phyloP scores from a whole-genome alignment of 2,329 filamentous ascomycete species.

The Aspergillus felis region DNA sequence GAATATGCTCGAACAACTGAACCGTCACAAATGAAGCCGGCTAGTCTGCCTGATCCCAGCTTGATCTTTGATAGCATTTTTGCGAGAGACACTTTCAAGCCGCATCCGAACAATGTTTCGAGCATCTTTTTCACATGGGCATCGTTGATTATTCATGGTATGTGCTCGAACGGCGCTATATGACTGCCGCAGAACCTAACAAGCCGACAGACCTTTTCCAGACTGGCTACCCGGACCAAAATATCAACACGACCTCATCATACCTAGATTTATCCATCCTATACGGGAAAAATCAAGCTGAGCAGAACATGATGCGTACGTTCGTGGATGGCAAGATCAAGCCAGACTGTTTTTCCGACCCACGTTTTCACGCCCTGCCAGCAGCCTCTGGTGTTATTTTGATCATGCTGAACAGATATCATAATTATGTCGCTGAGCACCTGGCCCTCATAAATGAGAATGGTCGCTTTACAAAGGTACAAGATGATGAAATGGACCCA shows the following conservation, averaged over 20 bases:
- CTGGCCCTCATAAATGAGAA: slow-evolving; percentile 83
- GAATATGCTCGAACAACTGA: slow-evolving; percentile 63
- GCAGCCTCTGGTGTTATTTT: slow-evolving; percentile 68
- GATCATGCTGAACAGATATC: slow-evolving; percentile 72
- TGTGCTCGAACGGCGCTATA: slow-evolving; percentile 5
- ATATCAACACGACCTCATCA: slow-evolving; percentile 62
- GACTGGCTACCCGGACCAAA: slow-evolving; percentile 60
- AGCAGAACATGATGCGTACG: slow-evolving; percentile 52
- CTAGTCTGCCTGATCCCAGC: slow-evolving; percentile 63
- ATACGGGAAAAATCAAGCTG: slow-evolving; percentile 58
- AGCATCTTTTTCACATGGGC: slow-evolving; percentile 70
- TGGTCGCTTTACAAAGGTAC: slow-evolving; percentile 68
- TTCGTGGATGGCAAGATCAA: slow-evolving; percentile 70
- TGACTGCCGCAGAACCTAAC: not conserved
- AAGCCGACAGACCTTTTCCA: slow-evolving; percentile 59
- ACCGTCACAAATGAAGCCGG: slow-evolving; percentile 56
- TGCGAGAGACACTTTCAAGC: slow-evolving; percentile 40
- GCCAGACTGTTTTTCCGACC: slow-evolving; percentile 68
- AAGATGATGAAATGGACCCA: slow-evolving; percentile 40
- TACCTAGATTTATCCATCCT: slow-evolving; percentile 70
- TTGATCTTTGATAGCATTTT: slow-evolving; percentile 45
- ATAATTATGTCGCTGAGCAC: slow-evolving; percentile 79
- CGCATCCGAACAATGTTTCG: slow-evolving; percentile 68
- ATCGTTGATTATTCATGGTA: slow-evolving; percentile 68
- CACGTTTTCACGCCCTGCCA: slow-evolving; percentile 65